Evolutionary conservation across 805 yeast species (phyloP).

Genomic region (Lipomyces sp.): DNA sequence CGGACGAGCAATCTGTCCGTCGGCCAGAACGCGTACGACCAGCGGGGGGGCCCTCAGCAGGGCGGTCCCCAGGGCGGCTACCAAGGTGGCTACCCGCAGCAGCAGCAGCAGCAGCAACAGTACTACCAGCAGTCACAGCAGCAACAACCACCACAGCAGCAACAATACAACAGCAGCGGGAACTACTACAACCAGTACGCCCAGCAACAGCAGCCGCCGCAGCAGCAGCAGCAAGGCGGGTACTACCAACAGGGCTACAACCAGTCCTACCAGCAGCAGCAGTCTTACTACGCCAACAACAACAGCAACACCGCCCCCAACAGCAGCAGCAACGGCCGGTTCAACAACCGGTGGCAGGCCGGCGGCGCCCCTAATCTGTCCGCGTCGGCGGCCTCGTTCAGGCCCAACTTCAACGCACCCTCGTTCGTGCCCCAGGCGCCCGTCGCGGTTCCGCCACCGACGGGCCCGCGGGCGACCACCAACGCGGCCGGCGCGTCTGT

Average conservation of each 20-base stretch:
- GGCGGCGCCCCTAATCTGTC: conserved; percentile 1
- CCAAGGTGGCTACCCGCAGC: no score
- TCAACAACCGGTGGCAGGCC: conserved; percentile 11
- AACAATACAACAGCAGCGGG: conserved; percentile 9
- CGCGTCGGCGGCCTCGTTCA: conserved; percentile 20
- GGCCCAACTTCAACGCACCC: conserved; percentile 19
- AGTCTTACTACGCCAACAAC: conserved; percentile 26
- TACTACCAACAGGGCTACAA: conserved; percentile 18
- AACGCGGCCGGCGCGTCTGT: conserved; percentile 14
- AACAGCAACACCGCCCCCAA: conserved; percentile 27
- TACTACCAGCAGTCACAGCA: conserved; percentile 8
- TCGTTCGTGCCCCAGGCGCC: conserved; percentile 11
- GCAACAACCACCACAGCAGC: conserved; percentile 18
- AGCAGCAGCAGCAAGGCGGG: conserved; percentile 20
- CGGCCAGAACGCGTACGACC: conserved; percentile 1
- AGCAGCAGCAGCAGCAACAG: conserved; percentile 10
- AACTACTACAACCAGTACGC: conserved; percentile 10
- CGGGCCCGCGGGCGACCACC: conserved; percentile 7
- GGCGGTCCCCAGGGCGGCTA: no score
- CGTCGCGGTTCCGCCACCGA: not conserved
- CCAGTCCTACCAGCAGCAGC: conserved; percentile 17
- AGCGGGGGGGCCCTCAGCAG: no score
- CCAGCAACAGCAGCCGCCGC: conserved; percentile 16
- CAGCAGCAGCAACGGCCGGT: conserved; percentile 27
- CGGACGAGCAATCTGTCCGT: conserved; percentile 6